Conservation (phyloP, 108 stramenopile species). For the Nitzschia inconspicua region DNA sequence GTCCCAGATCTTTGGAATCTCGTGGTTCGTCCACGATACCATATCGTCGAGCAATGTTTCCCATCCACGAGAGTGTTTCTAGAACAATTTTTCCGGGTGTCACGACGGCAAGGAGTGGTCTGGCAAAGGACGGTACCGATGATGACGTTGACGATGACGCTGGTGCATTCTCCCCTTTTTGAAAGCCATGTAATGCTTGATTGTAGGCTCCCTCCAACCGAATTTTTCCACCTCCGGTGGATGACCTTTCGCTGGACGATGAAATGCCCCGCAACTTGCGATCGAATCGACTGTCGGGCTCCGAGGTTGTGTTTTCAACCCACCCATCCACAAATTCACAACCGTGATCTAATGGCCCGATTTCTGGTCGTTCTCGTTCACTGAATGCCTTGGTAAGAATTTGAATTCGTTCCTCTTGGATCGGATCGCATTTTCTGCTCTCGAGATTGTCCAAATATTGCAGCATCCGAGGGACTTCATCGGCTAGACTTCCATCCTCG, state of each 20-base stretch:
- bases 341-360: conserved; percentile 4
- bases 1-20: conserved; percentile 39
- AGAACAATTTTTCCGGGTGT: conserved; percentile 55
- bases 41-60: conserved; percentile 83
- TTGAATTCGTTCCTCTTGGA: not conserved
- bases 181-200: conserved; percentile 76
- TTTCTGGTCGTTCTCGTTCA: conserved; percentile 5
- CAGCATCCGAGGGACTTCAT: conserved; percentile 3
- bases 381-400: conserved; percentile 14
- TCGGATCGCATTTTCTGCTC: not conserved
- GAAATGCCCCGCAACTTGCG: conserved; percentile 32
- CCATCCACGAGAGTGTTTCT: conserved; percentile 85
- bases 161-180: conserved; percentile 3
- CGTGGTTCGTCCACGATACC: conserved; percentile 67
- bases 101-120: conserved; percentile 62
- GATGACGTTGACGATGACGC: no score
- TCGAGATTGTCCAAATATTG: conserved; percentile 6
- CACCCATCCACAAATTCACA: conserved; percentile 56
- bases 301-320: conserved; percentile 74
- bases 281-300: conserved; percentile 89
- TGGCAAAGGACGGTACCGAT: conserved; percentile 13
- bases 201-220: conserved; percentile 69
- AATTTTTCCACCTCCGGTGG: conserved; percentile 64
- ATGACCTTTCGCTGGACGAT: conserved; percentile 4
- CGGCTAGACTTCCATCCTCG: conserved; percentile 15